Base-by-base conservation (phyloP, 2,329 filamentous ascomycete genomes). In the Allantophomopsis cytisporea region DNA sequence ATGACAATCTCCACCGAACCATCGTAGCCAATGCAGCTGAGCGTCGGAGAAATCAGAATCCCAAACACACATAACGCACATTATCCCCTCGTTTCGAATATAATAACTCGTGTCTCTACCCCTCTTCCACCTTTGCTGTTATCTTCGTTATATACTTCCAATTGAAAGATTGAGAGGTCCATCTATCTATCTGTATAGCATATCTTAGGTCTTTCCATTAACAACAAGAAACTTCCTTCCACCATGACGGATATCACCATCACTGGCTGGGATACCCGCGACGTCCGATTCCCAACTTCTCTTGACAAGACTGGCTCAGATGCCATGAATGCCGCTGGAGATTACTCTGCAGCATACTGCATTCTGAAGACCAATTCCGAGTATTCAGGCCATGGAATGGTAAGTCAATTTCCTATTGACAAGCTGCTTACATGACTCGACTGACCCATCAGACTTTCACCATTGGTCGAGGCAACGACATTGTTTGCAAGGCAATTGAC, bases 301-400 rank as follows among this genome's bases (percentile, higher is more conserved):
- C 76, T 95, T 44, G 86, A 94, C 63, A 91, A 89, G 66, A 94
- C 86, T n/a, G 87, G 87, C 53, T 93, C 85, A 7, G 88, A 95
- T 73, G 88, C 86, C 54, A 95, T 94, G 88, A 94, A 95, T 56
- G 83, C 84, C 3, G 86, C 87, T 2, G 83, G 86, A 45, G 86
- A 94, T 62, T 94, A 94, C 64, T 94, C 86, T 2, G 72, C 87
- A 11, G 87, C 88, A n/a, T 95, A 94, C 68, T 94, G 86, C 60
- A 89, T 94, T 52, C 66, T 95, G 37, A 66, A 85, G 55, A 94
- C 87, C 0, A 81, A 93, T 56, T 80, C 81, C 1, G 56, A 70
- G 10, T 71, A 71, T 54, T 69, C 70, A 1, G 84, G 84, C 12
- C 83, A 91, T 55, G 83, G 84, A 53, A 89, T 89, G 83, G 79